Base-by-base conservation (phyloP, 2,329 filamentous ascomycete species). In the Aspergillus sergii region DNA sequence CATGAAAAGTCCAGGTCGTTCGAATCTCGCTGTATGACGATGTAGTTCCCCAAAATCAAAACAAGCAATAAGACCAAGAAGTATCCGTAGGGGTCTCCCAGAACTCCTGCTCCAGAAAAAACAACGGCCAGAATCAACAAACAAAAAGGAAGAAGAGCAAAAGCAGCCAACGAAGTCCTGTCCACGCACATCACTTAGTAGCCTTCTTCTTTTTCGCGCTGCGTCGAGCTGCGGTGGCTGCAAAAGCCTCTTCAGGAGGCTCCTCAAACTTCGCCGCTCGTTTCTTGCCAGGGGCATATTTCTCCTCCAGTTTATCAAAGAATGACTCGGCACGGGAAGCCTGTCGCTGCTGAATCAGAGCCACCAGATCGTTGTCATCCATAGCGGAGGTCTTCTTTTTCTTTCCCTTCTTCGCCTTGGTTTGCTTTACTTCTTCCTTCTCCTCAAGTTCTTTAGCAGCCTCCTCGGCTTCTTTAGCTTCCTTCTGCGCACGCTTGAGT, bases 371-470 rank as follows among this genome's bases (percentile, higher is more conserved):
- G 57, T 58, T 73, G 36, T 76, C 71, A 64, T 69, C 79, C 51
- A 68, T 79, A 50, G 73, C 79, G 30, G 66, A 36, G n/a, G 45
- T 62, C 61, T 66, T 68, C 48, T 62, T 61, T 57, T 59, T 63
- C 34, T 39, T 58, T 19, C 56, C 46, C 61, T 59, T 61, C 21
- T 61, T 64, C 59, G 32, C 72, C 68, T 21, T 68, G 63, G 61
- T 76, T 71, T 63, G 65, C 75, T 92, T 90, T 19, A 23, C 28
- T 10, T 19, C 28, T 14, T 51, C 28, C 69, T 91, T 86, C 4
- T 93, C 85, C 3, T 91, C 91, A 3, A 94, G 76, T 76, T 94
- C 87, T 76, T 91, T 90, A 1, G 90, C 90, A 64, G 91, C 84
- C 64, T 91, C 88, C 73, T 90, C 88, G 0, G 94, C 93, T 77